A percentile compares a stretch with the other conserved stretches of the same genome.
These are phyloP conservation scores for Echinosophora koreensis DNA, from an alignment of 306 rosid genomes.

Conservation along the genomic window DNA sequence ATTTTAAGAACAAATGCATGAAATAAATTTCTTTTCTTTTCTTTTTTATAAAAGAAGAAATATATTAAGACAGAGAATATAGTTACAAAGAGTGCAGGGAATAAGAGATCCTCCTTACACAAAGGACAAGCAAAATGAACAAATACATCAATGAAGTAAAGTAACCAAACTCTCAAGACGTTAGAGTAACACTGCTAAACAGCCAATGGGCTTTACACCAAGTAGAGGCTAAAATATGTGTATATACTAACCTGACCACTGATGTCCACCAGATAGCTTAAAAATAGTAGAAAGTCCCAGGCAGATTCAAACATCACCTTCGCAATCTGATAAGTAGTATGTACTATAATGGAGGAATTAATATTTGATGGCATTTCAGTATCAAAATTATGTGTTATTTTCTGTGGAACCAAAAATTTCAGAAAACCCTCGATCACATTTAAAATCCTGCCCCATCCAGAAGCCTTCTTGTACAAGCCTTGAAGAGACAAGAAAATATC, in stretches of 20 bases:
- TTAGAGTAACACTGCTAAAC: constrained; percentile 1
- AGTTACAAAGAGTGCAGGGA: not conserved
- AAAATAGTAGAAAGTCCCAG: constrained; percentile 80
- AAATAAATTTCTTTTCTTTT: not conserved
- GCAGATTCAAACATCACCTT: constrained; percentile 91
- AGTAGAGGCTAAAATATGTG: not conserved
- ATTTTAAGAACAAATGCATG: not conserved
- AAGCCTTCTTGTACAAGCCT: constrained; percentile 72
- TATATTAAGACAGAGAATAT: constrained; percentile 14
- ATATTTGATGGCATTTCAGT: constrained; percentile 60
- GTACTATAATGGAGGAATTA: constrained; percentile 73
- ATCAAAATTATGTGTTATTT: constrained; percentile 54
- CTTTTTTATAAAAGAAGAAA: constrained; percentile 23
- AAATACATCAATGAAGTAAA: not conserved
- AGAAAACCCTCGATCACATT: constrained; percentile 71
- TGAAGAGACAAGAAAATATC: constrained; percentile 86
- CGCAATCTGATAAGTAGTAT: constrained; percentile 85
- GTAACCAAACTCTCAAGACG: not conserved
- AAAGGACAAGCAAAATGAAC: not conserved
- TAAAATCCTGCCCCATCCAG: constrained; percentile 74
- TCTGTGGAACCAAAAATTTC: constrained; percentile 88
- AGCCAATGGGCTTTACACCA: not conserved
- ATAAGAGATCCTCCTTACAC: constrained; percentile 15
- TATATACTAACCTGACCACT: constrained; percentile 81
- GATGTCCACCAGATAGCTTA: constrained; percentile 81